Percentiles rank a stretch among this genome's conserved stretches.
phyloP scores from a whole-genome alignment of 2,329 filamentous ascomycete genomes.

The Cladosporium sp. region DNA sequence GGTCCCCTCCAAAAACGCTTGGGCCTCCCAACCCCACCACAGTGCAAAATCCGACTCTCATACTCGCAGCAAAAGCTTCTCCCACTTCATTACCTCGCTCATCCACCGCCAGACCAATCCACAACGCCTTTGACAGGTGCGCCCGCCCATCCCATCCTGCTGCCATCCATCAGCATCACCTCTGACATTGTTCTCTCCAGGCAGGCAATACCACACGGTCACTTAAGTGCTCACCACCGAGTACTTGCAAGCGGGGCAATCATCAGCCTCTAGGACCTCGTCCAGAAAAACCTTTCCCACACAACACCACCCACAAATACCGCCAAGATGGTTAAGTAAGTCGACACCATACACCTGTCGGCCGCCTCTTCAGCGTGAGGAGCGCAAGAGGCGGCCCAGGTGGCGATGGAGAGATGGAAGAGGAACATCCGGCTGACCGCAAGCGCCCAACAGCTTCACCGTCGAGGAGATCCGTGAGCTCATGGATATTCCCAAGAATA shows the following conservation, averaged over 20 bases:
- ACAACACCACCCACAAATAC: conserved; percentile 54
- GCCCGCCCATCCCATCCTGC: conserved; percentile 14
- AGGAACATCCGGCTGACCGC: conserved; percentile 53
- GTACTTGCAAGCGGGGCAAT: conserved; percentile 33
- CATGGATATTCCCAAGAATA: conserved; percentile 77
- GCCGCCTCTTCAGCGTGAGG: background rate
- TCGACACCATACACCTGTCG: conserved; percentile 39
- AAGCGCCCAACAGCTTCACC: conserved; percentile 75
- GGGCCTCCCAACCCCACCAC: background rate
- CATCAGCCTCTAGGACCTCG: conserved; percentile 24
- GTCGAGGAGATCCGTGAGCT: conserved; percentile 77
- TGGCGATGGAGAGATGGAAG: background rate
- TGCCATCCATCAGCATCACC: conserved; percentile 31
- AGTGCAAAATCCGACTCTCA: conserved; percentile 11
- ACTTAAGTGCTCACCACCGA: conserved; percentile 27
- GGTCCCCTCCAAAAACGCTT: no score
- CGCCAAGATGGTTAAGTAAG: conserved; percentile 99
- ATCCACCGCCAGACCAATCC: conserved; percentile 25
- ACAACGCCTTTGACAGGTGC: conserved; percentile 31
- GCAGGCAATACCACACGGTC: conserved; percentile 32
- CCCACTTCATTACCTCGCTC: conserved; percentile 23
- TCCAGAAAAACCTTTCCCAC: conserved; percentile 30
- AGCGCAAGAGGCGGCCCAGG: background rate
- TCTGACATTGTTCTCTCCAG: conserved; percentile 43
- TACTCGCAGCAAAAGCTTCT: conserved; percentile 16